Evolutionary conservation across 495 filamentous ascomycete genomes (phyloP), one percentile per base, ranked within the genome.

Genomic region (Jackrogersella minutella): DNA sequence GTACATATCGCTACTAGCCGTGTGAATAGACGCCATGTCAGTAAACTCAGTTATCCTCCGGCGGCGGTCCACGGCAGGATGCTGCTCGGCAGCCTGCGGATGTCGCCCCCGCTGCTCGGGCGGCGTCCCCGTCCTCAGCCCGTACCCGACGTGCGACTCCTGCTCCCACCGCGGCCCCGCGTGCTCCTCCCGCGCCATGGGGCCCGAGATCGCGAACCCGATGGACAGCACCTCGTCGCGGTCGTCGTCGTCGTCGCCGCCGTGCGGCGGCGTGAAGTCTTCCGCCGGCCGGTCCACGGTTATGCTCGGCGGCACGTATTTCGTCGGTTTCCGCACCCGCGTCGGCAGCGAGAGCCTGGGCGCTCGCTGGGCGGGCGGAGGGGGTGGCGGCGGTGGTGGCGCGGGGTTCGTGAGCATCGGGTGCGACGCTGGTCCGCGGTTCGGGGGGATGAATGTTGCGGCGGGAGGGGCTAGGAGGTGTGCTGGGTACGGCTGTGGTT

Each of bases 11-110:
- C 49, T 49, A 3, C n/a, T 6, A 0, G 41, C 26, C 19, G 24
- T 14, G 11, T 49, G 44, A 17, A 49, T 49, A n/a, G 40, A 47
- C n/a, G 13, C 50, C 2, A 63, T 55, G n/a, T 63, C 61, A 44
- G 40, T 43, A 31, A 64, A 64, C 11, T 64, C 50, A 7, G 61
- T 64, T 26, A 51, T 31, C 52, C 61, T 57, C 21, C 61, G 61
- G 22, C 61, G 52, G 33, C 61, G 52, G n/a, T 64, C 61, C 11
- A 37, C 52, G 21, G 24, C 51, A 24, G 21, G 43, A 33, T 36
- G 41, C 58, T 61, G 41, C 58, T 61, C 47, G 10, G 39, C 14
- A 3, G 28, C 14, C 22, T 36, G 47, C 47, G 34, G 26, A 7
- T 61, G 33, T 10, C 43, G 57, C 33, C 49, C 22, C 11, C 22